Percentiles rank a stretch among this genome's conserved stretches.
phyloP scores from a whole-genome alignment of 192 early-diverging fungal species.

The Thamnidium elegans region DNA sequence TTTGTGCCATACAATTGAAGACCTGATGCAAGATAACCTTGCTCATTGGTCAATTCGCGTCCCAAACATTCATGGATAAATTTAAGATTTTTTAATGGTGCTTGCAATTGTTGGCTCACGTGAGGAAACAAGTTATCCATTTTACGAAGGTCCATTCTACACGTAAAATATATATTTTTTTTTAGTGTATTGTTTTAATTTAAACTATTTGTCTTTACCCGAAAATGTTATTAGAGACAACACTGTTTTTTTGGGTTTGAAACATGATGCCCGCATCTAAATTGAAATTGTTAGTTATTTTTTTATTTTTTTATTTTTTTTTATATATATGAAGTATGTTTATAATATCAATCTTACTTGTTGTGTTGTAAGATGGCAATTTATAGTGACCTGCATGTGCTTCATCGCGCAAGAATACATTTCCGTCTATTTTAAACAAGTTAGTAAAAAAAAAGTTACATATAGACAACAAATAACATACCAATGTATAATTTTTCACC shows the following conservation, averaged over 20 bases:
- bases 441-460: not conserved
- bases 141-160: slow-evolving; percentile 27
- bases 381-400: slow-evolving; percentile 17
- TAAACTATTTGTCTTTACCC: slow-evolving; percentile 11
- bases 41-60: slow-evolving; percentile 6
- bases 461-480: not conserved
- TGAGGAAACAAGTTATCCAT: slow-evolving; percentile 5
- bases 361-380: slow-evolving; percentile 12
- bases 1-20: slow-evolving; percentile 21
- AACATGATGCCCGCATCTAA: slow-evolving; percentile 24
- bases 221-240: slow-evolving; percentile 28
- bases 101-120: not conserved
- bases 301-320: too few relatives aligned
- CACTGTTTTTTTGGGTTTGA: slow-evolving; percentile 12
- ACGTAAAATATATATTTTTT: not conserved
- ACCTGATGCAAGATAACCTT: slow-evolving; percentile 27
- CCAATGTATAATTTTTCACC: slow-evolving; percentile 19
- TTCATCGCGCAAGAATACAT: slow-evolving; percentile 26
- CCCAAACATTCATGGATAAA: slow-evolving; percentile 13
- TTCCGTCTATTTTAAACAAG: slow-evolving; percentile 17
- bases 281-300: not conserved
- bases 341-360: slow-evolving; percentile 15
- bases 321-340: not conserved
- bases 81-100: not conserved
- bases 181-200: not conserved